These are phyloP conservation scores for Fragaria ananassa DNA, from an alignment of 306 rosid genomes.

Conservation along the genomic window DNA sequence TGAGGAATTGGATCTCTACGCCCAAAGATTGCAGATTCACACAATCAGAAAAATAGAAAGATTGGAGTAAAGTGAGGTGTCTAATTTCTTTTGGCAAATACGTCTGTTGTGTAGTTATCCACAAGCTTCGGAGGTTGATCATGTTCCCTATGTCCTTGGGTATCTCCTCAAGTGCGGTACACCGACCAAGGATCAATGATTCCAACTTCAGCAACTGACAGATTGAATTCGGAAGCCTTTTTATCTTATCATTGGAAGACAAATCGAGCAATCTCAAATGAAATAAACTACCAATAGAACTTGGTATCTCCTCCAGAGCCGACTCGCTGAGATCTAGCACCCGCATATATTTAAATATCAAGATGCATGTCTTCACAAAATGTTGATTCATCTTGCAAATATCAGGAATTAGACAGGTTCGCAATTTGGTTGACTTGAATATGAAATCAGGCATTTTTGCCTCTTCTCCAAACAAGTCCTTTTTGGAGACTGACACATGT, in stretches of 20 bases:
- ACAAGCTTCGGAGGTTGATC: slow-evolving; percentile 7
- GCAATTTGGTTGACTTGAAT: too few relatives aligned
- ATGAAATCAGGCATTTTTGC: too few relatives aligned
- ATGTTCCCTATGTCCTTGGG: slow-evolving; percentile 21
- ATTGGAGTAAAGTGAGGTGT: background rate
- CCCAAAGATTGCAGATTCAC: background rate
- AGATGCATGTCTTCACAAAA: too few relatives aligned
- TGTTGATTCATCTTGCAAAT: too few relatives aligned
- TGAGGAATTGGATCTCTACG: background rate
- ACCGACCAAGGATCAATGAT: background rate
- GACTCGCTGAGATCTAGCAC: background rate
- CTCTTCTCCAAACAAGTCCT: too few relatives aligned
- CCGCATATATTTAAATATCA: background rate
- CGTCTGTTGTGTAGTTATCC: too few relatives aligned
- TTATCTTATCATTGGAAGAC: background rate
- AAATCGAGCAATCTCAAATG: slow-evolving; percentile 14
- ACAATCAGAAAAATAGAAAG: accelerated
- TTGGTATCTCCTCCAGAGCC: background rate
- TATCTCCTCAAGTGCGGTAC: slow-evolving; percentile 2
- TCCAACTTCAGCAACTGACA: slow-evolving; percentile 9
- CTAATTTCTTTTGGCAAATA: background rate
- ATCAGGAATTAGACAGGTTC: too few relatives aligned
- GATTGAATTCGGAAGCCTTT: slow-evolving; percentile 9
- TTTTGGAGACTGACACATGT: too few relatives aligned
- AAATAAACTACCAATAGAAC: slow-evolving; percentile 3